These are phyloP conservation scores for maize (Zea mays) DNA, from an alignment of 176 grass and related monocot genomes.

Conservation along the genomic window Zm-B73-REFERENCE-NAM-5.0 NC_050098.1:10514501-10515000, in stretches of 20 bases:
- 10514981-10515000: conserved; percentile 51
- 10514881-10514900: conserved; percentile 22
- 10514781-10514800: not conserved
- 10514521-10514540: not conserved
- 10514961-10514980: conserved; percentile 48
- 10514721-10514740: conserved; percentile 54
- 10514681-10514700: conserved; percentile 21
- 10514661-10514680: conserved; percentile 1
- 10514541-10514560: not conserved
- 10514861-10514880: not conserved
- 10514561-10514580: not conserved
- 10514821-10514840: conserved; percentile 16
- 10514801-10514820: conserved; percentile 3
- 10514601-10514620: conserved; percentile 16
- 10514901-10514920: conserved; percentile 15
- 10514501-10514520: conserved; percentile 24
- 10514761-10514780: conserved; percentile 41
- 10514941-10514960: conserved; percentile 18
- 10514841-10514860: not conserved
- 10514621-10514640: conserved; percentile 49
- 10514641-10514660: conserved; percentile 53
- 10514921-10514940: conserved; percentile 16
- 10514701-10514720: conserved; percentile 24
- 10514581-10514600: not conserved
- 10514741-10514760: conserved; percentile 64